These are phyloP conservation scores for Amoebophrya sp. DNA, from an alignment of 169 alveolate genomes.

Conservation along the genomic window DNA sequence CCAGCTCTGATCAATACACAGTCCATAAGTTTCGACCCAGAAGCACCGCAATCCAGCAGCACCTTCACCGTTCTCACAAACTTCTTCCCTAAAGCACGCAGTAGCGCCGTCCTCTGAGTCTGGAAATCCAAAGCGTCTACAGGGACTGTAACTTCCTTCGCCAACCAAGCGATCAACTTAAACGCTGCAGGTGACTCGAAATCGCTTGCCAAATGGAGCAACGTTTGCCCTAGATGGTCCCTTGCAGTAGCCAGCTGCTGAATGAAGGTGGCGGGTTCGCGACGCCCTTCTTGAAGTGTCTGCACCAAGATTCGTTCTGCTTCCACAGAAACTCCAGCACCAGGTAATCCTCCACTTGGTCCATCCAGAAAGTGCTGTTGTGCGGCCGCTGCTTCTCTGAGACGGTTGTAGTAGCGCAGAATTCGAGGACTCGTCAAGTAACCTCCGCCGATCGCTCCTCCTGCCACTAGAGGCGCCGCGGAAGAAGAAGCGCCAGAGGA, in stretches of 20 bases:
- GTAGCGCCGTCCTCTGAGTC: background rate
- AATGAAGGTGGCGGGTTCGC: background rate
- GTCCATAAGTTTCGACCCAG: no score
- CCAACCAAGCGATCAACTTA: background rate
- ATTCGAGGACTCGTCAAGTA: background rate
- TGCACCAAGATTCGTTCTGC: background rate
- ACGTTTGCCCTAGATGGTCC: background rate
- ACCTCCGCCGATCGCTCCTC: no score
- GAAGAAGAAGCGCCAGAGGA: no score
- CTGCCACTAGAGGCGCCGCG: no score
- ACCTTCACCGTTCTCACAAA: background rate
- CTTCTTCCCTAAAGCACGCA: background rate
- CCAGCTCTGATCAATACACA: no score
- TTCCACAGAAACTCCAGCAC: background rate
- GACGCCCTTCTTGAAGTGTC: background rate
- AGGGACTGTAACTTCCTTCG: background rate
- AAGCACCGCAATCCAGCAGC: background rate
- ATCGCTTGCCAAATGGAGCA: background rate
- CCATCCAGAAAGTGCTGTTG: no score
- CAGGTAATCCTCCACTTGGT: no score
- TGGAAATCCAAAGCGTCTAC: background rate
- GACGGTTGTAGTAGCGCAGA: constrained; percentile 18
- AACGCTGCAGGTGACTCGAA: background rate
- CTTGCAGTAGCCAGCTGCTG: background rate
- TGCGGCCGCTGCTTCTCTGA: background rate